A percentile compares a stretch with the other conserved stretches of the same genome.
Conservation (phyloP, 169 alveolate species). For the Plasmodium coatneyi region DNA sequence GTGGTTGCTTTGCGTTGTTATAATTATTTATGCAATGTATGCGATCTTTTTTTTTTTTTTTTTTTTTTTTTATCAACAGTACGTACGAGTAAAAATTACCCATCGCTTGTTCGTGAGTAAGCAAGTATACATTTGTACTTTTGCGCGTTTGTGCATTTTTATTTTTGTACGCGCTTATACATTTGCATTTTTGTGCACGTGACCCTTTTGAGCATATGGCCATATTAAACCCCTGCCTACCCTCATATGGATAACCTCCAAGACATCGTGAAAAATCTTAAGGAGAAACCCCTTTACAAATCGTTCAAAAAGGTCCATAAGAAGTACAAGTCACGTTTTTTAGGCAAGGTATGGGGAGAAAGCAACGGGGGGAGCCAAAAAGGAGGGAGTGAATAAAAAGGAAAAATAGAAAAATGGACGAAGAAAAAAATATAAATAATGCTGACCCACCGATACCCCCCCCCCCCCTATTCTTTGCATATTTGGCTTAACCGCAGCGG, state of each 20-base stretch:
- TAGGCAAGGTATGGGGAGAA: constrained; percentile 5
- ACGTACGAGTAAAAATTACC: not conserved
- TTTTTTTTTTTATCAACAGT: not conserved
- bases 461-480: not conserved
- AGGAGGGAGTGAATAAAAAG: not conserved
- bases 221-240: not conserved
- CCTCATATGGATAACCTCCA: not conserved
- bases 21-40: not conserved
- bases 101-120: not conserved
- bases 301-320: constrained; percentile 12
- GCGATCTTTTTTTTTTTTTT: not conserved
- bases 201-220: not conserved
- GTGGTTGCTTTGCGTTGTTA: not conserved
- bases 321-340: constrained; percentile 4
- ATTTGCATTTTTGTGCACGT: not conserved
- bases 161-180: too few relatives aligned
- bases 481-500: not conserved
- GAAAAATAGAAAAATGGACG: not conserved
- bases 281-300: constrained; percentile 17
- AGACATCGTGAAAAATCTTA: constrained; percentile 5
- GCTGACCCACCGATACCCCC: not conserved
- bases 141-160: not conserved
- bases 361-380: not conserved
- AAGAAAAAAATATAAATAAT: not conserved
- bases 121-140: not conserved